A percentile compares a stretch with the other conserved stretches of the same genome.
Conservation (phyloP, 352 stramenopile species). For the Halophytophthora polymorphica region DNA sequence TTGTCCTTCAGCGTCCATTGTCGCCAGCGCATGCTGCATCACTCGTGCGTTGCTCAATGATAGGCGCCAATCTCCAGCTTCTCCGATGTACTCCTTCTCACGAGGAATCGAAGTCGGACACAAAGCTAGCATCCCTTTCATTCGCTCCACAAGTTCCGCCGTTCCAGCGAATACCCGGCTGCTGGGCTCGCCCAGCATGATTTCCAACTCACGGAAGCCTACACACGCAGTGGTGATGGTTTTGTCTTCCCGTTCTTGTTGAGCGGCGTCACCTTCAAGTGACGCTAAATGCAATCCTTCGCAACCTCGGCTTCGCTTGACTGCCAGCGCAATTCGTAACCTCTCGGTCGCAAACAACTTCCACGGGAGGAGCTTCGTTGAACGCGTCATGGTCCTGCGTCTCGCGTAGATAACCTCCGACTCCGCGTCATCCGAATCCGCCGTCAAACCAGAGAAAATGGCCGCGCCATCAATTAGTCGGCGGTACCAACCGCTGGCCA, state of each 20-base stretch:
- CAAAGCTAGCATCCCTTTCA: constrained; percentile 16
- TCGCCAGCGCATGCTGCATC: constrained; percentile 8
- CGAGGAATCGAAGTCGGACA: background rate
- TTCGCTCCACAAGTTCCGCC: background rate
- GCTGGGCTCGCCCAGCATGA: constrained; percentile 15
- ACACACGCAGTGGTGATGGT: constrained; percentile 22
- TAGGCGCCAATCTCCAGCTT: constrained; percentile 5
- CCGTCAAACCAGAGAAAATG: constrained; percentile 7
- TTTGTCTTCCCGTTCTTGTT: constrained; percentile 20
- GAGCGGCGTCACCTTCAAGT: background rate
- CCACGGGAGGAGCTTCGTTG: constrained; percentile 53
- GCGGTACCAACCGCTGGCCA: constrained; percentile 6
- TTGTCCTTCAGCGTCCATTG: constrained; percentile 9
- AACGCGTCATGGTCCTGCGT: constrained; percentile 14
- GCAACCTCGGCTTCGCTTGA: constrained; percentile 16
- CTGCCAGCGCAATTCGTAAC: constrained; percentile 32
- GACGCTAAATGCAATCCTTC: constrained; percentile 12
- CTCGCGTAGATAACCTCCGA: constrained; percentile 7
- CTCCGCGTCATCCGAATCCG: background rate
- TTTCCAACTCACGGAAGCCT: constrained; percentile 29
- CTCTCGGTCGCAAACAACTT: constrained; percentile 53
- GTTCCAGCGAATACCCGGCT: constrained; percentile 5
- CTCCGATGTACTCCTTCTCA: background rate
- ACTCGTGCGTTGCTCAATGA: constrained; percentile 13
- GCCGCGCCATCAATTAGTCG: constrained; percentile 9